A percentile compares a stretch with the other conserved stretches of the same genome.
Evolutionary conservation across 305 asterid genomes (phyloP).

Genomic region (Plantago coronopus): DNA sequence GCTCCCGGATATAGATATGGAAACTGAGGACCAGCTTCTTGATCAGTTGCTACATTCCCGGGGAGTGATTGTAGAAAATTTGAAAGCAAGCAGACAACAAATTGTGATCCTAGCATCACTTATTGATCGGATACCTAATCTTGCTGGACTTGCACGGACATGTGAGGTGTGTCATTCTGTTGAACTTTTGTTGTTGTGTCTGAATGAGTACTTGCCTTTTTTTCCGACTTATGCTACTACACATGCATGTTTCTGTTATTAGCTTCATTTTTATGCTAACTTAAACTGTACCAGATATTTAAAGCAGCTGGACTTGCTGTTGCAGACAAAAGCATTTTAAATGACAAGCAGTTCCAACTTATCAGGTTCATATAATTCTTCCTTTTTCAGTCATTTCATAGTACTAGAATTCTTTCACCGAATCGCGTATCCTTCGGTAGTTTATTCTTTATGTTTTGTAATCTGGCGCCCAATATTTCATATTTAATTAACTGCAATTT

Average conservation of each 20-base stretch:
- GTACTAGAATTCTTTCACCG: not conserved
- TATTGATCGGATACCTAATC: constrained; percentile 93
- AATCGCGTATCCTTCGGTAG: not conserved
- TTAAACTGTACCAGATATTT: constrained; percentile 50
- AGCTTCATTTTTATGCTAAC: constrained; percentile 18
- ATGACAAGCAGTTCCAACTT: constrained; percentile 96
- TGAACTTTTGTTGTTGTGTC: not conserved
- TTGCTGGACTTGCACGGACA: constrained; percentile 94
- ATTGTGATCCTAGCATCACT: constrained; percentile 77
- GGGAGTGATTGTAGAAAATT: constrained; percentile 56
- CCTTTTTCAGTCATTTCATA: not conserved
- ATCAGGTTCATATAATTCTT: constrained; percentile 53
- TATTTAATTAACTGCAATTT: too few species aligned
- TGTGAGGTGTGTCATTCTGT: constrained; percentile 59
- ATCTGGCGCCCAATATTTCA: too few species aligned
- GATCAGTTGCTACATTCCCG: constrained; percentile 63
- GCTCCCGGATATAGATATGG: constrained; percentile 49
- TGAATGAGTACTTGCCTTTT: not conserved
- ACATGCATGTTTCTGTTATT: constrained; percentile 7
- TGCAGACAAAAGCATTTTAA: constrained; percentile 64
- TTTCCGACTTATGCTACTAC: constrained; percentile 7
- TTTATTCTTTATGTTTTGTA: too few species aligned
- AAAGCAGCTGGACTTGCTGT: constrained; percentile 73
- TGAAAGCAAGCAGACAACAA: constrained; percentile 63
- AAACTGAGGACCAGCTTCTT: constrained; percentile 72